Evolutionary conservation across 768 basidiomycete species (phyloP), one percentile per base, ranked within the genome.

Genomic region (Infundibulicybe gibba): DNA sequence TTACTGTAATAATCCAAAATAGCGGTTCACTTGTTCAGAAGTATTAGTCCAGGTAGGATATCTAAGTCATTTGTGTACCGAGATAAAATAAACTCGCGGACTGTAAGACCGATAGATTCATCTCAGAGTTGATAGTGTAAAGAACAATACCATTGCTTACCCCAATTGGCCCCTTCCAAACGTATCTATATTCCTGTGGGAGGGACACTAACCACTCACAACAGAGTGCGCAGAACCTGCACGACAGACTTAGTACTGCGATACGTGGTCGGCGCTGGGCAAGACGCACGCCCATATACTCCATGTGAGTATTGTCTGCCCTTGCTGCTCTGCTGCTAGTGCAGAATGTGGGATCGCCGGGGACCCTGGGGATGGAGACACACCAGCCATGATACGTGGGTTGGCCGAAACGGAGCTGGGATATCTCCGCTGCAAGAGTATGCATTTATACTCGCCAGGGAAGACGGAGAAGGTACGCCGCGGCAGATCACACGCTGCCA

Each of bases 221-320:
- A 3, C 56, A 54, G 45, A 50, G 54, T 33, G 54, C 53, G 34
- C 54, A 58, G 43, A 58, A 58, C 30, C 56, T 58, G 17, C 17
- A 15, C 13, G 43, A 43, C 12, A 41, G 47, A 44, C 37, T 49
- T 45, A n/a, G 32, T 38, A 35, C 32, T 49, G 43, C 43, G 48
- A 44, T 44, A 45, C 49, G 35, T 35, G 37, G 37, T 17, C 32
- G 33, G 48, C 31, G 34, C 8, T 4, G 25, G 25, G 8, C 25
- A 25, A 25, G 41, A 54, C 49, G 31, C 32, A 57, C 55, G 55
- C 52, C 41, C 55, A 52, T 33, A 52, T 47, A 3, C 45, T 34
- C 55, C 55, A 57, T 3, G 54, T 48, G 44, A 50, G 47, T 13
- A 41, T 41, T 16, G 55, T 52, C 14, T 54, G 50, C 5, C 50